These are phyloP conservation scores for Hypoxylon sp. DNA, from an alignment of 2,329 filamentous ascomycete genomes.

Conservation along the genomic window DNA sequence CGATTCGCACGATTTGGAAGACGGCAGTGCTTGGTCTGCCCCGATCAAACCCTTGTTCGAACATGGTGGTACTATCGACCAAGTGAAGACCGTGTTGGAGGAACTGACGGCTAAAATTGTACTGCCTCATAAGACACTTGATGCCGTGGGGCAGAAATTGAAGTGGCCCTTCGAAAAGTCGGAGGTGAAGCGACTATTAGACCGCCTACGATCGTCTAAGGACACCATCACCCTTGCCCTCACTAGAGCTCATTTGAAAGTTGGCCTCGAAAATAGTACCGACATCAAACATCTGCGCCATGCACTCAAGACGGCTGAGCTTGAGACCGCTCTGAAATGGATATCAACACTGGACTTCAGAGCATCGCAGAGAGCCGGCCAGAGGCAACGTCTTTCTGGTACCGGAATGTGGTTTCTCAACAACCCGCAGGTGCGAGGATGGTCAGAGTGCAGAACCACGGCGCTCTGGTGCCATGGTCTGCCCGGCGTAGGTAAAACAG, in stretches of 20 bases:
- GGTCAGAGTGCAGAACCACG: slow-evolving; percentile 16
- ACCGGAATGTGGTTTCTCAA: slow-evolving; percentile 21
- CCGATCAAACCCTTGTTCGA: slow-evolving; percentile 11
- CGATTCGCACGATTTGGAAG: slow-evolving; percentile 10
- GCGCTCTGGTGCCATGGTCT: slow-evolving; percentile 18
- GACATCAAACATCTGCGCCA: slow-evolving; percentile 13
- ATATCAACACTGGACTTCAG: slow-evolving; percentile 10
- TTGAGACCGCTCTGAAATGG: slow-evolving; percentile 14
- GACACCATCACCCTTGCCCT: slow-evolving; percentile 7
- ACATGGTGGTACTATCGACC: slow-evolving; percentile 7
- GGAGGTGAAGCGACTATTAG: slow-evolving; percentile 4
- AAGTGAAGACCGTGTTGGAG: slow-evolving; percentile 9
- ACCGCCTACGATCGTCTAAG: slow-evolving; percentile 5
- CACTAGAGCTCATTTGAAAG: slow-evolving; percentile 14
- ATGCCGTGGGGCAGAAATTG: background rate
- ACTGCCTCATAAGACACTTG: slow-evolving; percentile 1
- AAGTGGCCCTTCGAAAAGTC: slow-evolving; percentile 17
- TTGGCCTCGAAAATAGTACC: slow-evolving; percentile 8
- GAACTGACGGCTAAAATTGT: slow-evolving; percentile 9
- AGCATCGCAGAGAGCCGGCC: slow-evolving; percentile 7
- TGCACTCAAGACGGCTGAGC: slow-evolving; percentile 12
- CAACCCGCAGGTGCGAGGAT: slow-evolving; percentile 18
- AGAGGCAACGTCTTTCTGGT: slow-evolving; percentile 5
- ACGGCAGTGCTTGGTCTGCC: slow-evolving; percentile 1
- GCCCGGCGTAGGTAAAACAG: slow-evolving; percentile 10